phyloP scores from a whole-genome alignment of 306 rosid genomes.

The Phaseolus lunatus region DNA sequence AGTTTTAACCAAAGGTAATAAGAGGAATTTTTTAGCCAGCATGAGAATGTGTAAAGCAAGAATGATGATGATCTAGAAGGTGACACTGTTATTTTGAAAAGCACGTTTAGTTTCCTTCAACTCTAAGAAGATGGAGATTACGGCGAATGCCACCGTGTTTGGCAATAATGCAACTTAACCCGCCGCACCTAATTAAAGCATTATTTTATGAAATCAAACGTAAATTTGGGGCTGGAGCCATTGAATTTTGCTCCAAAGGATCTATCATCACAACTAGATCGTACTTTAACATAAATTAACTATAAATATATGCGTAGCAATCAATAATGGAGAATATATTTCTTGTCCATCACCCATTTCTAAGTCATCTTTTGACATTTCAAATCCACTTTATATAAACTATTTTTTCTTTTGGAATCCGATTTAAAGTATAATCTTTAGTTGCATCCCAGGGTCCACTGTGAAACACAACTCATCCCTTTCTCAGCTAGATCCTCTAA shows the following conservation, averaged over 20 bases:
- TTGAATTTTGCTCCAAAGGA: slow-evolving; percentile 5
- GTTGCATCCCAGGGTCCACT: slow-evolving; percentile 37
- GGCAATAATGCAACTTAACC: background rate
- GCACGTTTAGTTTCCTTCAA: background rate
- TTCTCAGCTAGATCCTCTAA: background rate
- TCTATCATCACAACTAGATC: background rate
- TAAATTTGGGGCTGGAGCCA: background rate
- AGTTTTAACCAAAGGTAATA: too few relatives aligned
- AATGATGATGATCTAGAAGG: background rate
- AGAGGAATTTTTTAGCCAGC: background rate
- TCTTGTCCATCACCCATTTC: slow-evolving; percentile 28
- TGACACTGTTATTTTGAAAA: background rate
- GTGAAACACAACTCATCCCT: background rate
- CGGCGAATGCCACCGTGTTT: background rate
- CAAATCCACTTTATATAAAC: slow-evolving; percentile 27
- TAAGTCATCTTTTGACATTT: slow-evolving; percentile 39
- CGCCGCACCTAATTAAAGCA: background rate
- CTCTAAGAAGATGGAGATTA: background rate
- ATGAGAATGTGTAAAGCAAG: background rate
- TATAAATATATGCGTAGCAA: background rate
- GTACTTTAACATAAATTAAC: slow-evolving; percentile 15
- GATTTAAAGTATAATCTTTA: slow-evolving; percentile 7
- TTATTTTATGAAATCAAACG: background rate
- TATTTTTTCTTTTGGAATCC: slow-evolving; percentile 9
- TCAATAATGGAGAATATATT: slow-evolving; percentile 42